phyloP scores from a whole-genome alignment of 1,139 yeast genomes.

The Blastobotrys raffinosifermentans region DNA sequence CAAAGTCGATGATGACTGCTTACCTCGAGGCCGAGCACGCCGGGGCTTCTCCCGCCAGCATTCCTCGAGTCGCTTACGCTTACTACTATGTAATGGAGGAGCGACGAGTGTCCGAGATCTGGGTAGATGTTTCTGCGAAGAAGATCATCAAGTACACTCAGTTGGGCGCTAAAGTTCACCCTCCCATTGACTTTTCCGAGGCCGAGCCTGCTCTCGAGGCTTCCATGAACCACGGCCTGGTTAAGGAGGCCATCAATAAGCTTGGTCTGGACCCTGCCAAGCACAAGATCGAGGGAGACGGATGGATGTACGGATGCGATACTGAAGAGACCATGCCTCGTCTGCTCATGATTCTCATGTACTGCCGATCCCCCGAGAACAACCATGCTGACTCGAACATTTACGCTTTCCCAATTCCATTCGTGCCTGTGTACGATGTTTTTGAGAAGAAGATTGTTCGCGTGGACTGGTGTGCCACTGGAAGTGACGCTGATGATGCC shows the following conservation, averaged over 20 bases:
- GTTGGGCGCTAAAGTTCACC: conserved; percentile 60
- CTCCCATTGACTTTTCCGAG: conserved; percentile 73
- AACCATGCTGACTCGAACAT: conserved; percentile 77
- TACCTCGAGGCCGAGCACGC: conserved; percentile 64
- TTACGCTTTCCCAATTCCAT: conserved; percentile 76
- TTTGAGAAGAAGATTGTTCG: conserved; percentile 59
- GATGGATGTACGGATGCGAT: conserved; percentile 89
- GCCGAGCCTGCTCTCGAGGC: conserved; percentile 52
- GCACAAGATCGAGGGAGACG: conserved; percentile 64
- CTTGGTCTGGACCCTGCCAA: conserved; percentile 47
- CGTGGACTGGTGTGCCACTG: conserved; percentile 68
- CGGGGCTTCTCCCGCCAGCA: conserved; percentile 32
- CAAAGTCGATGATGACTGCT: conserved; percentile 65
- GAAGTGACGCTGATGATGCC: conserved; percentile 52
- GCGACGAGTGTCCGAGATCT: conserved; percentile 59
- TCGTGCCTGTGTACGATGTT: conserved; percentile 75
- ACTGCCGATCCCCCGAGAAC: conserved; percentile 49
- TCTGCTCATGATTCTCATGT: conserved; percentile 71
- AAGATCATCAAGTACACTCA: conserved; percentile 48
- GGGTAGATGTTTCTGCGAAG: conserved; percentile 60
- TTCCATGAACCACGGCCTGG: conserved; percentile 66
- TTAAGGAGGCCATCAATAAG: conserved; percentile 52
- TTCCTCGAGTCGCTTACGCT: conserved; percentile 57
- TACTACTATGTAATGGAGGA: conserved; percentile 61
- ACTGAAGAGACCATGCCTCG: conserved; percentile 71